These are phyloP conservation scores for Musa schizocarpa DNA, from an alignment of 176 grass and related monocot species.

Conservation along the genomic window DNA sequence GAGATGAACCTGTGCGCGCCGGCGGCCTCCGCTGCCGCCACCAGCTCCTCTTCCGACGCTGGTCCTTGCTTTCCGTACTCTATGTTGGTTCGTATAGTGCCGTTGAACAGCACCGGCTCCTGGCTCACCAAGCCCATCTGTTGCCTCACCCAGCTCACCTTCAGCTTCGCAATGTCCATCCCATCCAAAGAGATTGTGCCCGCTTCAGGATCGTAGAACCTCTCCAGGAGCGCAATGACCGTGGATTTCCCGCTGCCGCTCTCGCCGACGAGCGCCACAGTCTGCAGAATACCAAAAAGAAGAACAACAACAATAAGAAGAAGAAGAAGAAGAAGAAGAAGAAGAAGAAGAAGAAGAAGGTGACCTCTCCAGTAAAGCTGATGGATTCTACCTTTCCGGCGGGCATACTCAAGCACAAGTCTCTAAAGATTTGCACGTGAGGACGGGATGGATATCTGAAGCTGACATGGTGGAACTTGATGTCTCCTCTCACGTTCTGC, in stretches of 20 bases:
- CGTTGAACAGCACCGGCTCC: constrained; percentile 58
- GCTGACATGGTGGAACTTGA: constrained; percentile 54
- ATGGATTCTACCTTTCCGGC: constrained; percentile 38
- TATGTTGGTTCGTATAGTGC: constrained; percentile 57
- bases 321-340: not conserved
- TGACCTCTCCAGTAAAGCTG: not conserved
- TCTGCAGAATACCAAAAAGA: constrained; percentile 25
- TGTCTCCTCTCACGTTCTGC: constrained; percentile 34
- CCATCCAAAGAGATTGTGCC: constrained; percentile 48
- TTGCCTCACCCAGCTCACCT: constrained; percentile 55
- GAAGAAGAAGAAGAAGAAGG: not conserved
- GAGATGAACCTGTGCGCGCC: constrained; percentile 66
- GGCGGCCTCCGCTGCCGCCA: constrained; percentile 38
- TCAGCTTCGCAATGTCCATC: constrained; percentile 37
- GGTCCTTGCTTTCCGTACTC: constrained; percentile 47
- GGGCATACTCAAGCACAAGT: constrained; percentile 61
- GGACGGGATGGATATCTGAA: constrained; percentile 55
- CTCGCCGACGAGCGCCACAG: constrained; percentile 63
- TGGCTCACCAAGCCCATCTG: constrained; percentile 64
- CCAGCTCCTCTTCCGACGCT: constrained; percentile 52
- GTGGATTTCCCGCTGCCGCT: constrained; percentile 83
- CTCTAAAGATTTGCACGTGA: constrained; percentile 62
- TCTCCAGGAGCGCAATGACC: constrained; percentile 58
- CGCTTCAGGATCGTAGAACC: constrained; percentile 61
- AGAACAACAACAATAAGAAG: too few species aligned